These are phyloP conservation scores for Spongospora subterranea DNA, from an alignment of 208 protist species.

Conservation along the genomic window DNA sequence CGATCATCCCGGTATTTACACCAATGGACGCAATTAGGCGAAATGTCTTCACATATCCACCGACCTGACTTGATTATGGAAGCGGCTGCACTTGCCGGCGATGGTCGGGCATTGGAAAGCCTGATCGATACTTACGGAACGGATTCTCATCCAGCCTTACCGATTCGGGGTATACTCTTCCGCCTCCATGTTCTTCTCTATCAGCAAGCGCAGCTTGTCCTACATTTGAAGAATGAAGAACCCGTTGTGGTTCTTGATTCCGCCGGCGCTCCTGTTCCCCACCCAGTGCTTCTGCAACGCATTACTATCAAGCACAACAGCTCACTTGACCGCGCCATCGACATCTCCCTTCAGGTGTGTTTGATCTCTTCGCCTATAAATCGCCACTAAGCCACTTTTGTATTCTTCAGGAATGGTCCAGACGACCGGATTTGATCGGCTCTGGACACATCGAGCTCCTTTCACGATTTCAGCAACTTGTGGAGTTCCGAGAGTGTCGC, in stretches of 20 bases:
- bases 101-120: background rate
- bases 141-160: background rate
- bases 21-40: conserved; percentile 58
- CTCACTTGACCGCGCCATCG: background rate
- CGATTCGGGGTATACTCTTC: background rate
- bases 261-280: conserved; percentile 11
- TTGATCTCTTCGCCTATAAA: background rate
- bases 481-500: conserved; percentile 25
- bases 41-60: background rate
- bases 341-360: background rate
- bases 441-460: conserved; percentile 16
- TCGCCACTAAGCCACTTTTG: background rate
- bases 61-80: conserved; percentile 24
- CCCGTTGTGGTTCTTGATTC: background rate
- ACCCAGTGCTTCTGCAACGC: background rate
- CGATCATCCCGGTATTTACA: conserved; percentile 57
- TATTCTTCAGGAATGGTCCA: background rate
- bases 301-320: conserved; percentile 13
- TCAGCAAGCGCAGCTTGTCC: conserved; percentile 18
- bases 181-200: background rate
- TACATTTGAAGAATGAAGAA: background rate
- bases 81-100: conserved; percentile 16
- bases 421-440: background rate
- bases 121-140: background rate
- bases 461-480: conserved; percentile 29